Evolutionary conservation across 495 filamentous ascomycete genomes (phyloP), one percentile per base, ranked within the genome.

Genomic region (Aspergillus mulundensis): DNA sequence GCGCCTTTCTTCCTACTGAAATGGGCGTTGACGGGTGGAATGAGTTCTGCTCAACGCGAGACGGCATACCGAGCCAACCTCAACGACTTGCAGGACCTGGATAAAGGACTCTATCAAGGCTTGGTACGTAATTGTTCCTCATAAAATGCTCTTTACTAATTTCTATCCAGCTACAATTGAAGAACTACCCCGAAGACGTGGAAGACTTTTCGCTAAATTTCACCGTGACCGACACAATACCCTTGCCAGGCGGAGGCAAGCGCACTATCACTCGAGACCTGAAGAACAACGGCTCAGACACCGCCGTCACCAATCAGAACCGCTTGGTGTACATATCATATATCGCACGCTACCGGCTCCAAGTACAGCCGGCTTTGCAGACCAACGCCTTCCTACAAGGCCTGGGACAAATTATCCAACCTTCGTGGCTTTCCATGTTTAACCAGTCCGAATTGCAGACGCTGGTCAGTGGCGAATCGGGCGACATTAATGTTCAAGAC

Each of bases 351-450:
- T 90, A 96, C 68, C 86, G 92, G 1, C 81, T 99, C 1, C 84
- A 89, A 56, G 77, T 80, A 5, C 93, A 97, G 61, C 87, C 89
- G 0, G 75, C 77, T 51, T 69, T 74, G 41, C 92, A 97, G 67
- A 96, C 92, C 4, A 81, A 82, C 16, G 91, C 91, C 1, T 98
- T 98, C 62, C 81, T 98, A 7, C 81, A 82, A 45, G 94, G 94
- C 1, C 80, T 98, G 5, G 81, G 88, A 14, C 77, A 86, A 52
- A 95, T 99, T 62, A 95, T 99, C 58, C 86, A 91, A 54, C 93
- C 93, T 0, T 80, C 81, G 3, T 99, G 94, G 94, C 78, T 99
- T 3, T 89, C 84, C 59, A 99, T 99, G 94, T 99, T 99, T 77
- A 98, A 98, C 68, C 94, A 97, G 61, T 78, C 82, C 7, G 94